Base-by-base conservation (phyloP, 1,139 yeast species). In the Entelexis sorbosivorans region DNA sequence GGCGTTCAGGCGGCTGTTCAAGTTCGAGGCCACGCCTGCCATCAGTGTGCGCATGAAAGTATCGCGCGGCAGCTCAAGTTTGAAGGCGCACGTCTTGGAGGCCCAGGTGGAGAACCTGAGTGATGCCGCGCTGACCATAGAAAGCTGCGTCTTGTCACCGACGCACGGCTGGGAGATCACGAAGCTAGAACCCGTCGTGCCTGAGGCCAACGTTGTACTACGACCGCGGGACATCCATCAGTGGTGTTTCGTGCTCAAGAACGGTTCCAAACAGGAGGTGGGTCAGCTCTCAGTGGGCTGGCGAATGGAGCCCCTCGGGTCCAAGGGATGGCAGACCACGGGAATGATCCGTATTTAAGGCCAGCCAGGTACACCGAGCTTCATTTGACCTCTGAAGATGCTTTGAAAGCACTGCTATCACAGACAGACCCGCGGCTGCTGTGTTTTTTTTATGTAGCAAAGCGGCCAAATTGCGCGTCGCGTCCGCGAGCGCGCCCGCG, bases 231-330 rank as follows among this genome's bases (percentile, higher is more conserved):
- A 62, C 28, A 51, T 56, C 2, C 52, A 54, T 50, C 63, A 61
- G 49, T 59, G 50, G 46, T 53, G 59, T 19, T 59, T 54, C 42
- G 22, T 53, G 26, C 54, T 56, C n/a, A 44, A 52, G 9, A 38
- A 44, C 17, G 58, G 58, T 17, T 7, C 45, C 17, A 33, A 51
- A 13, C 36, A 48, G 20, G 57, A 44, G 19, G 56, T 48, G 19
- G 63, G 56, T 43, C 53, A 47, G 29, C 55, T 67, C 38, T 59
- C 61, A 5, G 55, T 67, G 13, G 61, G 64, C 33, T 68, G 71
- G 71, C 58, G 69, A 1, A 59, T 70, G 22, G 69, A 66, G 47
- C 68, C 68, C 10, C 52, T 67, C 46, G 71, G 71, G 2, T 66
- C 65, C 45, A 58, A 60, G 51, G 71, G 71, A 1, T 65, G 68